Percentiles rank a stretch among this genome's conserved stretches.
Evolutionary conservation across 2,329 filamentous ascomycete genomes (phyloP).

Genomic region (Cyanodermella asteris): DNA sequence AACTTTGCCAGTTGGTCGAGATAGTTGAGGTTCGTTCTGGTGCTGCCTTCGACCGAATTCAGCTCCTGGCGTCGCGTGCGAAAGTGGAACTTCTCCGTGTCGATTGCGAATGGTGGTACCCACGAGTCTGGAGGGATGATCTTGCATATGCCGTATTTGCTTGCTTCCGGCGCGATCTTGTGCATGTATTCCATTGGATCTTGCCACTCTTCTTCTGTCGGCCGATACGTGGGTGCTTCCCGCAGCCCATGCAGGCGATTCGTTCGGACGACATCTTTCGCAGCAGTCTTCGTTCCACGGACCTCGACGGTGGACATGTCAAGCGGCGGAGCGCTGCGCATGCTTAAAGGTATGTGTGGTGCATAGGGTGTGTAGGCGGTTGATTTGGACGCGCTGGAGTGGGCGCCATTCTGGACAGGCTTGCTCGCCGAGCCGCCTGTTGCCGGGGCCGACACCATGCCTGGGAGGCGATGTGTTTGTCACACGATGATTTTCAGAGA

Average conservation of each 20-base stretch:
- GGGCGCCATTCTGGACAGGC: slow-evolving; percentile 7
- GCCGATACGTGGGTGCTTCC: slow-evolving; percentile 76
- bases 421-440: slow-evolving; percentile 8
- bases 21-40: slow-evolving; percentile 86
- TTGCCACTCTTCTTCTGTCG: slow-evolving; percentile 82
- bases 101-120: slow-evolving; percentile 89
- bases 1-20: slow-evolving; percentile 88
- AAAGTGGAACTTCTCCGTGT: slow-evolving; percentile 97
- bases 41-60: slow-evolving; percentile 95
- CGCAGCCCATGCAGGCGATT: slow-evolving; percentile 63
- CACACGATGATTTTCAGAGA: too few relatives aligned
- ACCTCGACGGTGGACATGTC: slow-evolving; percentile 82
- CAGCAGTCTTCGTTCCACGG: slow-evolving; percentile 57
- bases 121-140: slow-evolving; percentile 83
- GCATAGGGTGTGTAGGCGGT: slow-evolving; percentile 21
- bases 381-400: slow-evolving; percentile 1
- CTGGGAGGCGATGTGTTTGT: too few relatives aligned
- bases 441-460: not conserved
- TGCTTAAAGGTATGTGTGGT: slow-evolving; percentile 37
- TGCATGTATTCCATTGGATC: slow-evolving; percentile 86
- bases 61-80: slow-evolving; percentile 87
- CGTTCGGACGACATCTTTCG: slow-evolving; percentile 54
- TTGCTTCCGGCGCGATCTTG: slow-evolving; percentile 72
- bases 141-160: slow-evolving; percentile 80
- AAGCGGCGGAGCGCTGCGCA: slow-evolving; percentile 43